Base-by-base conservation (phyloP, 805 yeast species). In the Wickerhamiella allomyrinae region DNA sequence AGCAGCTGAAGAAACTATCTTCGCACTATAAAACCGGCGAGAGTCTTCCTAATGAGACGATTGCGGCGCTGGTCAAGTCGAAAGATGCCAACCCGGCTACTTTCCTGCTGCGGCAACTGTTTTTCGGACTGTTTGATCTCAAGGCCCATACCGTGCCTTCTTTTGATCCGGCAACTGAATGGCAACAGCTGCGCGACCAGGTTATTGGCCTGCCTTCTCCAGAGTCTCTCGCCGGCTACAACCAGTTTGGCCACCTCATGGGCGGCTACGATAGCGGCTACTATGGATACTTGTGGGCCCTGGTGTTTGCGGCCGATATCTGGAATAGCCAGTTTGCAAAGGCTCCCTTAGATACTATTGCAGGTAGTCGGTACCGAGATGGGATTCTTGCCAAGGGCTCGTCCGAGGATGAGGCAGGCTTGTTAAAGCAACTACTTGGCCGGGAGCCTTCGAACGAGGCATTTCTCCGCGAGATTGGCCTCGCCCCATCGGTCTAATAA, bases 231-330 rank as follows among this genome's bases (percentile, higher is more conserved):
- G 25, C 27, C 14, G 48, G 48, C 11, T 45, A 45, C 37, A 42
- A 40, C 39, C 41, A 45, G 34, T 45, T 45, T 37, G 63, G 83
- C 2, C 95, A 84, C 56, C 73, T 82, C 57, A 73, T 78, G 66
- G 85, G 85, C 29, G 89, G 93, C 14, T 84, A 84, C 58, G 89
- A 82, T 42, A 76, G 87, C 9, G 86, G 87, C 3, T 84, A 84
- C 61, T 84, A 84, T 53, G 94, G 94, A 2, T 84, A 84, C 58
- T 61, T 83, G 63, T 84, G 85, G 77, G 80, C 93, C 2, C 77
- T 77, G 54, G 94, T 82, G 13, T 84, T 77, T 65, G 91, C 94
- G 1, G 73, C 83, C 6, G 94, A 84, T 58, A 80, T 84, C 56
- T 84, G 72, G 63, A 76, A 80, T 58, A 62, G 82, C 4, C 70